Percentiles rank a stretch among this genome's conserved stretches.
Conservation (phyloP, 1,284 basidiomycete species). For the Apiotrichum akiyoshidainum region DNA sequence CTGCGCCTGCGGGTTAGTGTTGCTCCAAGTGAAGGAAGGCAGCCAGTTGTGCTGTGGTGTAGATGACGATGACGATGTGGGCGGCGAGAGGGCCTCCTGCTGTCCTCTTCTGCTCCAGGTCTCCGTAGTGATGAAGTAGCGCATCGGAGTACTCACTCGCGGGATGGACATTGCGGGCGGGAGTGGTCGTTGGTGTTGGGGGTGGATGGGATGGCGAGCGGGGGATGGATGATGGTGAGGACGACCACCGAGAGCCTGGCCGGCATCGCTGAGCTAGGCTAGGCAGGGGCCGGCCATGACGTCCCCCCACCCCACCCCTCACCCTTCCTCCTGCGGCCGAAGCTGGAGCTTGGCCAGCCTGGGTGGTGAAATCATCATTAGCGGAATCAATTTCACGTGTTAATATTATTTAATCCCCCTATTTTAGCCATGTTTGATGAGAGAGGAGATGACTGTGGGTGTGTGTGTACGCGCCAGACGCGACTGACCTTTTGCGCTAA, state of each 20-base stretch:
- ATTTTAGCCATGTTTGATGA: not conserved
- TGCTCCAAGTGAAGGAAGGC: not conserved
- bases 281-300: too few species aligned
- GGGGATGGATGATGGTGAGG: not conserved
- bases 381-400: too few species aligned
- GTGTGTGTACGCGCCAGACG: conserved; percentile 4
- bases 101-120: too few species aligned
- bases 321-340: too few species aligned
- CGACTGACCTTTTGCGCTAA: conserved; percentile 14
- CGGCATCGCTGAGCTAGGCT: too few species aligned
- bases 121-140: too few species aligned
- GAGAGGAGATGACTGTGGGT: not conserved
- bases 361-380: too few species aligned
- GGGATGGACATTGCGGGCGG: conserved; percentile 28
- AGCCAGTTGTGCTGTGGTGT: not conserved
- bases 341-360: too few species aligned
- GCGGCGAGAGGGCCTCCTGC: not conserved
- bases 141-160: conserved; percentile 17
- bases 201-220: not conserved
- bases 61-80: not conserved
- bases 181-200: not conserved
- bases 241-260: not conserved
- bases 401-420: not conserved
- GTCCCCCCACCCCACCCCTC: too few species aligned
- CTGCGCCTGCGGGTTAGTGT: conserved; percentile 51